Conservation (phyloP, 495 filamentous ascomycete genomes). For the Amorphotheca resinae region DNA sequence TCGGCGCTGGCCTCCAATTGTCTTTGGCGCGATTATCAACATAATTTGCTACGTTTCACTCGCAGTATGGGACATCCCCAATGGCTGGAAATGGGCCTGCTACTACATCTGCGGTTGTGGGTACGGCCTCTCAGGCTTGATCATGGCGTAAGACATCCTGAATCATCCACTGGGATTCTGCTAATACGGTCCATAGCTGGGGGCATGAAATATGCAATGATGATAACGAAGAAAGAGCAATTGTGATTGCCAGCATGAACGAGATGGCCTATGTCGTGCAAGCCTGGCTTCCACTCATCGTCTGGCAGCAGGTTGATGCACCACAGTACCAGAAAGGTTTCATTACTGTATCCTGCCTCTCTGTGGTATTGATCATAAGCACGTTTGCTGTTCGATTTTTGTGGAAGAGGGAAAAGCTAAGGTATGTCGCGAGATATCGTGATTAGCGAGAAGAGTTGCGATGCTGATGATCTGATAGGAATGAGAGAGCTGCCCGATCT, state of each 20-base stretch:
- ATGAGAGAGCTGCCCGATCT: not conserved
- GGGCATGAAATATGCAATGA: conserved; percentile 39
- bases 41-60: conserved; percentile 18
- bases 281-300: conserved; percentile 35
- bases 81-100: conserved; percentile 21
- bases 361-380: not conserved
- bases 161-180: conserved; percentile 2
- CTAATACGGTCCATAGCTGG: conserved; percentile 29
- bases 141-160: conserved; percentile 21
- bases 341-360: conserved; percentile 27
- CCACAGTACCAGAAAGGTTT: conserved; percentile 36
- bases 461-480: not conserved
- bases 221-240: conserved; percentile 41
- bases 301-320: conserved; percentile 41
- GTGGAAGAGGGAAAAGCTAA: conserved; percentile 2
- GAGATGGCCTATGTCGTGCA: conserved; percentile 29
- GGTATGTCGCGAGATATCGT: too few relatives aligned
- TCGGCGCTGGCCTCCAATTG: conserved; percentile 14
- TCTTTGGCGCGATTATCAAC: conserved; percentile 21
- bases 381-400: conserved; percentile 1
- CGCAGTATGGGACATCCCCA: conserved; percentile 16
- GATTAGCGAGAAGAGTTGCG: too few relatives aligned
- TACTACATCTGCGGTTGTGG: conserved; percentile 3
- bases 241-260: conserved; percentile 28
- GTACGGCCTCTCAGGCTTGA: conserved; percentile 15